These are phyloP conservation scores for Halenospora varia DNA, from an alignment of 495 filamentous ascomycete genomes.

Conservation along the genomic window DNA sequence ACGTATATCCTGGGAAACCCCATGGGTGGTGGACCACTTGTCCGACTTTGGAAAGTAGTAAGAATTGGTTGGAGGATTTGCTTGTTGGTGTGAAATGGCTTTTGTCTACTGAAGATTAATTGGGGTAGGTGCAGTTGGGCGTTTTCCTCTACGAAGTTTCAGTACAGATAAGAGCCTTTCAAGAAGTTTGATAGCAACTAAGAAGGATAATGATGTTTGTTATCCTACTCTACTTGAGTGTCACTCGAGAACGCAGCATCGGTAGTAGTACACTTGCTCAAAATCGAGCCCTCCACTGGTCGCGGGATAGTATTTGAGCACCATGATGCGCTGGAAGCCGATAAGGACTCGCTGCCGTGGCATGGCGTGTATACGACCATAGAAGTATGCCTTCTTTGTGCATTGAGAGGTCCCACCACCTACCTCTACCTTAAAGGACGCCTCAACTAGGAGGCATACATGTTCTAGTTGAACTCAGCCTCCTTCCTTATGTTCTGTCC, in stretches of 20 bases:
- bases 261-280: slow-evolving; percentile 31
- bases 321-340: slow-evolving; percentile 23
- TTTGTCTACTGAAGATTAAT: too few relatives aligned
- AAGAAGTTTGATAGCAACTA: too few relatives aligned
- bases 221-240: too few relatives aligned
- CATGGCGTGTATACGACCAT: slow-evolving; percentile 24
- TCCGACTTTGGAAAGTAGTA: background rate
- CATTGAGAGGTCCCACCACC: slow-evolving; percentile 14
- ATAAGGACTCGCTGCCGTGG: slow-evolving; percentile 16
- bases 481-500: too few relatives aligned
- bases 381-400: slow-evolving; percentile 13
- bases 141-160: too few relatives aligned
- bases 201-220: too few relatives aligned
- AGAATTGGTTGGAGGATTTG: background rate
- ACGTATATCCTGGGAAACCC: background rate
- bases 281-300: slow-evolving; percentile 5
- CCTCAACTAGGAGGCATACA: too few relatives aligned
- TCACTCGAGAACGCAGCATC: slow-evolving; percentile 47
- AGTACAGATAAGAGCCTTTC: too few relatives aligned
- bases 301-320: slow-evolving; percentile 20
- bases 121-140: too few relatives aligned
- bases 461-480: too few relatives aligned
- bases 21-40: background rate
- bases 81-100: background rate
- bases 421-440: too few relatives aligned